These are phyloP conservation scores for Micractinium sp. DNA, from an alignment of 139 green algal species.

Conservation along the genomic window DNA sequence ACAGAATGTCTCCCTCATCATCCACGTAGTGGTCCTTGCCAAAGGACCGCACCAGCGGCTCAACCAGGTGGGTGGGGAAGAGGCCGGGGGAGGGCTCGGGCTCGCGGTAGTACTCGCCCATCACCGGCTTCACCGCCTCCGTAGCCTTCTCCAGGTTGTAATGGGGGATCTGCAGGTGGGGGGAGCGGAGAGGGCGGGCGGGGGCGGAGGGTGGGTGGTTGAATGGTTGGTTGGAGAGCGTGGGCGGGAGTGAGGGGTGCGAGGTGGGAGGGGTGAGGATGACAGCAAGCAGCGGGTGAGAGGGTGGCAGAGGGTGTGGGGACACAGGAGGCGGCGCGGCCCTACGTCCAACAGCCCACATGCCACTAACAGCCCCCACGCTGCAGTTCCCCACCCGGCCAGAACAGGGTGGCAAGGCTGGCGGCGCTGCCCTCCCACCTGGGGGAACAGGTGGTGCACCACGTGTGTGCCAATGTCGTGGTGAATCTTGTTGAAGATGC, in stretches of 20 bases:
- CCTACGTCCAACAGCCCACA: too few species aligned
- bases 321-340: too few species aligned
- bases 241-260: too few species aligned
- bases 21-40: slow-evolving; percentile 88
- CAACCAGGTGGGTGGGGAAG: slow-evolving; percentile 85
- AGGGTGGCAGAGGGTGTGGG: too few species aligned
- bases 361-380: background rate
- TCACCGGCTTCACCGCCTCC: slow-evolving; percentile 88
- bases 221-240: too few species aligned
- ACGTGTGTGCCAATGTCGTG: slow-evolving; percentile 97
- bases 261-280: background rate
- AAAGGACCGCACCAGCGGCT: slow-evolving; percentile 82
- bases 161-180: slow-evolving; percentile 83
- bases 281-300: too few species aligned
- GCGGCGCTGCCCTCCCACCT: slow-evolving; percentile 2
- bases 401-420: background rate
- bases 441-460: slow-evolving; percentile 94
- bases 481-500: slow-evolving; percentile 98
- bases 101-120: slow-evolving; percentile 91
- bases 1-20: slow-evolving; percentile 87
- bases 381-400: too few species aligned
- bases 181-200: background rate
- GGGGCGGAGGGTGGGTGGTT: too few species aligned
- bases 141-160: slow-evolving; percentile 94
- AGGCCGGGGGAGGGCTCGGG: slow-evolving; percentile 68